A percentile compares a stretch with the other conserved stretches of the same genome.
Conservation (phyloP, 164 flowering plant genomes). For the Berberis thunbergii region DNA sequence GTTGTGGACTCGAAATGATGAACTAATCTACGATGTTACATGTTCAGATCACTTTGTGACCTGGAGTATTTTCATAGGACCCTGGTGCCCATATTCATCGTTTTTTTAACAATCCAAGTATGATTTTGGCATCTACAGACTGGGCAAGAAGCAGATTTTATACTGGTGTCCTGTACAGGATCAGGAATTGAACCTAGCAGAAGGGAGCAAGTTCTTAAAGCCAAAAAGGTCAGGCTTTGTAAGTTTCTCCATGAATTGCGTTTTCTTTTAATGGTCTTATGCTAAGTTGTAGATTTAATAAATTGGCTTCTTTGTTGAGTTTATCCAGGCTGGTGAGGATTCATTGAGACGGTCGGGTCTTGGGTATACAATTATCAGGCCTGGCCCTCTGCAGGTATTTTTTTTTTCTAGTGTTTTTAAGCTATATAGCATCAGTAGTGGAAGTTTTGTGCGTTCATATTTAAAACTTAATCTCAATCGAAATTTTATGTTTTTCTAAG, state of each 20-base stretch:
- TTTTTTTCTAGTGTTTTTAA: background rate
- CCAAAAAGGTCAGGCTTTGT: conserved; percentile 58
- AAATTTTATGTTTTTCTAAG: background rate
- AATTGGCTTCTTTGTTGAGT: background rate
- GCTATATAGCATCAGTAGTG: background rate
- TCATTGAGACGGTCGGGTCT: conserved; percentile 85
- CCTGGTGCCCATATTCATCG: too few relatives aligned
- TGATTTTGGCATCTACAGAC: conserved; percentile 42
- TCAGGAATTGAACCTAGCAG: conserved; percentile 67
- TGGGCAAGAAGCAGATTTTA: conserved; percentile 93
- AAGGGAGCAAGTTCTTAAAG: conserved; percentile 90
- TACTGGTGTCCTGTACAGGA: conserved; percentile 93
- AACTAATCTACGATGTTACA: too few relatives aligned
- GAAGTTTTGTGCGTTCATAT: too few relatives aligned
- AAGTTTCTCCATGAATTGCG: background rate
- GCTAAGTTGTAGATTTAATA: background rate
- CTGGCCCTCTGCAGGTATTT: conserved; percentile 81
- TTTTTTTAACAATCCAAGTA: background rate
- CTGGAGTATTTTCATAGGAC: too few relatives aligned
- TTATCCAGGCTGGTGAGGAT: conserved; percentile 83
- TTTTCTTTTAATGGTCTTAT: background rate
- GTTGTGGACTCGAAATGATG: too few relatives aligned
- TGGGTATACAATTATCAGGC: conserved; percentile 93
- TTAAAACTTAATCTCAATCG: background rate
- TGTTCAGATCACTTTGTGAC: too few relatives aligned